Base-by-base conservation (phyloP, 495 filamentous ascomycete species). In the Aspergillus ellipticus region DNA sequence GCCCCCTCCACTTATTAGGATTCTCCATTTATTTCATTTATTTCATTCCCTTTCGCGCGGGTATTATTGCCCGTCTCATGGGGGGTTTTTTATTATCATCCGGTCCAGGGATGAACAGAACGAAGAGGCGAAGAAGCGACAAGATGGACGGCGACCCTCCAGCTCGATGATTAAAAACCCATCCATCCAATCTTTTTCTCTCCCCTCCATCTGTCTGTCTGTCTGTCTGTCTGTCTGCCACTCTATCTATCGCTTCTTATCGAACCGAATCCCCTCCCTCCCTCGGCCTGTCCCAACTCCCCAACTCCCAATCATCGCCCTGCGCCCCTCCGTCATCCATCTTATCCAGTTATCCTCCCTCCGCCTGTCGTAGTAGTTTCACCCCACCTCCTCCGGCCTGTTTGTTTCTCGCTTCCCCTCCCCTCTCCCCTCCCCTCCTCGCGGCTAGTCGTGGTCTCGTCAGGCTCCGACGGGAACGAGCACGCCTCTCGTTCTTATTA, bases 221-320 rank as follows among this genome's bases (percentile, higher is more conserved):
- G 35, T 33, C 13, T 26, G 17, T 47, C 19, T 35, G 19, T 39
- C 49, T 9, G 39, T 28, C 19, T 53, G 39, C 28, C 17, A 47
- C 31, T 47, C 37, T 46, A 45, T 54, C 43, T 41, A 46, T 46
- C 17, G n/a, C 45, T 42, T 53, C 51, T n/a, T n/a, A n/a, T n/a
- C n/a, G n/a, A n/a, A n/a, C n/a, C n/a, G n/a, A n/a, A n/a, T n/a
- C n/a, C n/a, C n/a, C n/a, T n/a, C 48, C 43, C 37, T 13, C 26
- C 46, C 16, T 24, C 52, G 20, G 16, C 42, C 42, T 20, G 15
- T 20, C 29, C 7, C n/a, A n/a, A n/a, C n/a, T n/a, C n/a, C n/a
- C n/a, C n/a, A n/a, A n/a, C 41, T 41, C 35, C 46, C 42, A 28
- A 28, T 28, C 24, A 28, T 28, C 24, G 24, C 7, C 24, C 24